Percentiles rank a stretch among this genome's conserved stretches.
Evolutionary conservation across 371 early-diverging fungal genomes (phyloP).

Genomic region (Circinella minor): DNA sequence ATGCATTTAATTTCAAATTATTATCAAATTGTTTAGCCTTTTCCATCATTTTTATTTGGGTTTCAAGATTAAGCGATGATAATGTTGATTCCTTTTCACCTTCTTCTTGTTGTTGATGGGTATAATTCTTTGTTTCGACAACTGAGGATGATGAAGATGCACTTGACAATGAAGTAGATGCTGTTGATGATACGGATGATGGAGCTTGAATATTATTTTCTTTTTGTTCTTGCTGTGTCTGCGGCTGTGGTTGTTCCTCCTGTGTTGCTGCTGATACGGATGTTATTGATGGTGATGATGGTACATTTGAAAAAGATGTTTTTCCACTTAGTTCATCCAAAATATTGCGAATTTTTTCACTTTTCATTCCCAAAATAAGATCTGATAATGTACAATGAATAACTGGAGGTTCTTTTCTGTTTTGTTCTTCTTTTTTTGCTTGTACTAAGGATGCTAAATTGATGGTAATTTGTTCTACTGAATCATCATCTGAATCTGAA

Average conservation of each 20-base stretch:
- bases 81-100: too few species aligned
- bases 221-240: too few species aligned
- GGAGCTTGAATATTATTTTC: too few species aligned
- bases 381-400: slow-evolving; percentile 6
- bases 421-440: not conserved
- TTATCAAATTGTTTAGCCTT: not conserved
- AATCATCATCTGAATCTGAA: not conserved
- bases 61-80: too few species aligned
- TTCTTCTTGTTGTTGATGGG: too few species aligned
- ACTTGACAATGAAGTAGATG: too few species aligned
- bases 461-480: slow-evolving; percentile 11
- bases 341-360: slow-evolving; percentile 4
- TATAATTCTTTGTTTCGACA: too few species aligned
- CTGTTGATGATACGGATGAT: too few species aligned
- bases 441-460: slow-evolving; percentile 8
- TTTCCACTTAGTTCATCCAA: not conserved
- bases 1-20: not conserved
- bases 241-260: too few species aligned
- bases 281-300: too few species aligned
- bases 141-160: too few species aligned
- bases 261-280: too few species aligned
- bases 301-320: not conserved
- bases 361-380: slow-evolving; percentile 8
- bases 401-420: not conserved
- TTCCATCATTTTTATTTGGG: not conserved